phyloP scores from a whole-genome alignment of 2,329 filamentous ascomycete species.

The Canariomyces notabilis region DNA sequence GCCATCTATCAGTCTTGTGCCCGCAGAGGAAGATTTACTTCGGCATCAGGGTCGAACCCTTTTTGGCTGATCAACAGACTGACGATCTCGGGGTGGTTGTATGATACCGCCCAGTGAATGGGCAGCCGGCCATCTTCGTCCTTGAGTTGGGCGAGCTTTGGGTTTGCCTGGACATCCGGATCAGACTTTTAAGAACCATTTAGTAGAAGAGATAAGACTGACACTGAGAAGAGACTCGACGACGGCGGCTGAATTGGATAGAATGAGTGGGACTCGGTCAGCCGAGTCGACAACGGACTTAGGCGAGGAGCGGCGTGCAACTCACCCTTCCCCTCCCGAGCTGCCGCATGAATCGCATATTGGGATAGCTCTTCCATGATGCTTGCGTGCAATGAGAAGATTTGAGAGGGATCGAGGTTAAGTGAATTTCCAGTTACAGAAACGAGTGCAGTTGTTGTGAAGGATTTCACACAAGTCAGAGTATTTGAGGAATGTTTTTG shows the following conservation, averaged over 20 bases:
- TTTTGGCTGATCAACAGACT: constrained; percentile 64
- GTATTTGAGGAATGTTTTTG: background rate
- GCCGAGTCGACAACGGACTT: background rate
- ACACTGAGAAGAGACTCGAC: constrained; percentile 73
- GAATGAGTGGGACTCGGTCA: constrained; percentile 2
- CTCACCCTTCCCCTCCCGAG: constrained; percentile 77
- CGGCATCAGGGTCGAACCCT: constrained; percentile 76
- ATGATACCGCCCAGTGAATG: constrained; percentile 89
- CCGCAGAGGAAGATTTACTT: constrained; percentile 43
- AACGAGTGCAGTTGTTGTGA: background rate
- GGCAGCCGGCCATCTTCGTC: constrained; percentile 88
- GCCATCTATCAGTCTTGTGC: too few species aligned
- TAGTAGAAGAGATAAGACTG: constrained; percentile 25
- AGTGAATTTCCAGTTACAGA: background rate
- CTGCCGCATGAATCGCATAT: constrained; percentile 82
- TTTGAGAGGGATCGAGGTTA: background rate
- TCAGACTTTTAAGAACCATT: background rate
- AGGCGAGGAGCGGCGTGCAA: too few species aligned
- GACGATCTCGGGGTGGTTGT: constrained; percentile 72
- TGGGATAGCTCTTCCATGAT: constrained; percentile 45
- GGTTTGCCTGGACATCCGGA: constrained; percentile 56
- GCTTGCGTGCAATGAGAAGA: background rate
- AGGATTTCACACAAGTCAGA: background rate
- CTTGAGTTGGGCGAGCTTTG: constrained; percentile 64
- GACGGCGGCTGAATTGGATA: constrained; percentile 56